A percentile compares a stretch with the other conserved stretches of the same genome.
These are phyloP conservation scores for Solanum hybrid DNA, from an alignment of 305 asterid species.

Conservation along the genomic window DNA sequence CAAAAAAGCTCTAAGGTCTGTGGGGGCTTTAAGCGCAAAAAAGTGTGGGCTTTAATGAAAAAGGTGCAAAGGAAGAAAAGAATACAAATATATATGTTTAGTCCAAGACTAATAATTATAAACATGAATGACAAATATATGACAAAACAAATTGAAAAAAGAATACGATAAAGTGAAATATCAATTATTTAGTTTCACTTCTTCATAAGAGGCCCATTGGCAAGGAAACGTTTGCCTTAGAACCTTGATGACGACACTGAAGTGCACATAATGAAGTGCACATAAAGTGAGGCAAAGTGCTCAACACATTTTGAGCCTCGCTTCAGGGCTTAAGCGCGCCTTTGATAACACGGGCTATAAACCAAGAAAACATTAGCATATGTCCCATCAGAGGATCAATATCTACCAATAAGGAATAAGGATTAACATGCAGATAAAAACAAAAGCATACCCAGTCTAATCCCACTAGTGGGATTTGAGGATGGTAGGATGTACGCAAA, in stretches of 20 bases:
- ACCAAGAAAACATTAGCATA: not conserved
- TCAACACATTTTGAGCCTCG: not conserved
- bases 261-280: not conserved
- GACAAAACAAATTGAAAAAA: not conserved
- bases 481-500: not conserved
- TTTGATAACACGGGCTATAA: not conserved
- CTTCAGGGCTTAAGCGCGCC: not conserved
- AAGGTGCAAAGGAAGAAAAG: not conserved
- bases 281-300: not conserved
- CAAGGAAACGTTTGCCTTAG: not conserved
- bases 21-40: not conserved
- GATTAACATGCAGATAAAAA: not conserved
- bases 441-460: not conserved
- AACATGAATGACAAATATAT: not conserved
- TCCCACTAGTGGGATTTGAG: not conserved
- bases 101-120: not conserved
- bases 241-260: not conserved
- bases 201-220: not conserved
- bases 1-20: not conserved
- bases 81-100: not conserved
- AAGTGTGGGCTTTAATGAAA: not conserved
- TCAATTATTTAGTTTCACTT: not conserved
- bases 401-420: not conserved
- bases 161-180: not conserved
- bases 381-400: not conserved